Evolutionary conservation across 106 monocot species (phyloP).

Genomic region (Acanthochlamys bracteata): DNA sequence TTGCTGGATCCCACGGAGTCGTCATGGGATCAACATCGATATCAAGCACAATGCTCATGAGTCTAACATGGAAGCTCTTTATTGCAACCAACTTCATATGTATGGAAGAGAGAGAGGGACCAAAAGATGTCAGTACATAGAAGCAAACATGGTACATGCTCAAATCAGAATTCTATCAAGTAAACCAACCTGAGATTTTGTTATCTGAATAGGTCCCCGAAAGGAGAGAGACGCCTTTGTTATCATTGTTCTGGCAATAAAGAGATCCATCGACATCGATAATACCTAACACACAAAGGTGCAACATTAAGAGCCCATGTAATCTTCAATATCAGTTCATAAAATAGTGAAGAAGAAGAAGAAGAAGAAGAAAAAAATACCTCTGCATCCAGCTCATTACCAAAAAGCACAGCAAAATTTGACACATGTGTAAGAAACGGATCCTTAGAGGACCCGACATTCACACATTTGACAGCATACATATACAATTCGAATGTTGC

Average conservation of each 20-base stretch:
- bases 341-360: neutral
- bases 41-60: constrained; percentile 99
- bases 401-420: constrained; percentile 84
- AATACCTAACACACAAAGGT: constrained; percentile 58
- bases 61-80: constrained; percentile 93
- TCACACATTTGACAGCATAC: constrained; percentile 68
- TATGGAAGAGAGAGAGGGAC: constrained; percentile 4
- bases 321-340: neutral
- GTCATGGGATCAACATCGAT: constrained; percentile 92
- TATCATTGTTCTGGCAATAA: constrained; percentile 94
- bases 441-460: constrained; percentile 74
- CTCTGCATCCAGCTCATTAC: constrained; percentile 94
- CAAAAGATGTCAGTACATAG: too few species aligned
- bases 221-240: constrained; percentile 87
- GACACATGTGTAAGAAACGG: constrained; percentile 76
- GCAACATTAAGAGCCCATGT: neutral
- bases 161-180: neutral
- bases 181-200: constrained; percentile 43
- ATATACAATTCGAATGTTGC: constrained; percentile 45
- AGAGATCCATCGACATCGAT: constrained; percentile 97
- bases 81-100: constrained; percentile 58
- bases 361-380: constrained; percentile 20
- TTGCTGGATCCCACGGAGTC: constrained; percentile 97
- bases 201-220: constrained; percentile 58
- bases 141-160: too few species aligned